Evolutionary conservation across 1,284 basidiomycete species (phyloP), one percentile per base, ranked within the genome.

Genomic region (Malassezia arunalokei): DNA sequence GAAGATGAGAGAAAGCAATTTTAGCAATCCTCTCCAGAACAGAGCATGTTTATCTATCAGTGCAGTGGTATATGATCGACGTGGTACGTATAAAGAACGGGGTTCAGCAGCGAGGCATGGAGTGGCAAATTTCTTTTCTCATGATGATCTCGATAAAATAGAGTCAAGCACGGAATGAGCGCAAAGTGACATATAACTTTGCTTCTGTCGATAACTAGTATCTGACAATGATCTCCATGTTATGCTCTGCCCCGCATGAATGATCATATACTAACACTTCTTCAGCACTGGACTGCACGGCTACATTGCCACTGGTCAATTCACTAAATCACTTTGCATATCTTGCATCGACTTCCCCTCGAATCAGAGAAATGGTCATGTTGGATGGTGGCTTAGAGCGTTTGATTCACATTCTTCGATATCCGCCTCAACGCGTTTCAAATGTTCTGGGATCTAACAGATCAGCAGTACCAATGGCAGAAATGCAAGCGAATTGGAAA

Each of bases 311-410:
- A 14, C 79, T 98, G 46, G 86, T 95, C 78, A 96, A 95, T 77
- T 95, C 91, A 42, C 83, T 98, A 53, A 91, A 88, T 46, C 89
- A 96, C 76, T 84, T 98, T 54, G 87, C 87, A 46, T 94, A 95
- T 76, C 84, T 99, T 63, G 95, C 92, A 6, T 91, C 90, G 2
- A 96, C 92, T 6, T 95, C 90, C 0, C 91, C 92, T 3, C 83
- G 91, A 57, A 96, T 99, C 76, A 83, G 92, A 47, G 94, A 99
- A 76, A 95, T 95, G 70, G 86, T 99, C 79, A 92, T 90, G 40
- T 83, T 87, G 78, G 92, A 98, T 74, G 92, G 92, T 54, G 92
- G 94, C 1, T 82, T 99, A 38, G 92, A 98, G 73, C 83, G 91
- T 24, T 83, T 99, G 35, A 86, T 98, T 31, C 83, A 86, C 54